Base-by-base conservation (phyloP, 2,329 filamentous ascomycete genomes). In the Decorospora gaudefroyi region DNA sequence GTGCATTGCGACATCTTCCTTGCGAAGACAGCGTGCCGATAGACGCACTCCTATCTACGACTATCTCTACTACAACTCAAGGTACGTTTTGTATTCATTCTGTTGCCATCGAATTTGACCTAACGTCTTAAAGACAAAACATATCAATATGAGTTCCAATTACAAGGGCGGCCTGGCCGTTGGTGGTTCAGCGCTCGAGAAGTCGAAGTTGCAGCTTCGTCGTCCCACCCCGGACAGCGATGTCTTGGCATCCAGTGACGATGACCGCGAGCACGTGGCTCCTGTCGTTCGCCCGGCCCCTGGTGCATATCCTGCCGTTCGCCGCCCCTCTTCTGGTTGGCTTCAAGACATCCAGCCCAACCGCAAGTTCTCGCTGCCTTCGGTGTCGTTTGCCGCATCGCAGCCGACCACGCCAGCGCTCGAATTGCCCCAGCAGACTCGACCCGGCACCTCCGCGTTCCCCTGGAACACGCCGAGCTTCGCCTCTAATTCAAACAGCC, bases 211-310 rank as follows among this genome's bases (percentile, higher is more conserved):
- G 22, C 75, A 76, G 42, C 80, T 85, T 42, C 83, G 91, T 59
- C 87, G 88, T 40, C 90, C 90, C 6, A 96, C 92, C 1, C 92
- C 92, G 15, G 93, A 97, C 67, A 96, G 91, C 3, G 92, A 97
- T 68, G 92, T 89, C 37, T 76, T 97, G 47, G 90, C 87, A 38
- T 97, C 92, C 56, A 96, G 91, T 9, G 93, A 97, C 69, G 93
- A 97, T 69, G 93, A 99, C 70, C 80, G 77, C 44, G 87, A 96
- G 49, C 78, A 66, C 50, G 58, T 59, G 45, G 57, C 60, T 15
- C 40, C 56, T n/a, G 46, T 56, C 6, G 41, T 56, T 34, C 59
- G 59, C 22, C 52, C 57, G 12, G 39, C 49, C n/a, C 46, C 58
- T 17, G 52, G 51, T 7, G 54, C 44, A 12, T 62, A 61, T 38